Conservation (phyloP, 352 stramenopile genomes). For the Thraustotheca clavata region DNA sequence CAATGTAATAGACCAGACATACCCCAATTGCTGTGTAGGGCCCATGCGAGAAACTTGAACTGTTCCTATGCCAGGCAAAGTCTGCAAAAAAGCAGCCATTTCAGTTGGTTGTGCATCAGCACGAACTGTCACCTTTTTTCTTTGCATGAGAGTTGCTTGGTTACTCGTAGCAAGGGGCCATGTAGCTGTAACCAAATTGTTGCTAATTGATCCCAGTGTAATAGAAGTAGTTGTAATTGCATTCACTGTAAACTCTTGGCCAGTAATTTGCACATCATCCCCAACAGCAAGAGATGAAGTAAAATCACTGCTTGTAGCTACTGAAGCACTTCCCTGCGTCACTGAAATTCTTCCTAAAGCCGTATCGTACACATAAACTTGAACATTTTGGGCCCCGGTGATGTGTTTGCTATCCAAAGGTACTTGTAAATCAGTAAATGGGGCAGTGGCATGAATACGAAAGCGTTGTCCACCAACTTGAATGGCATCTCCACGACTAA, state of each 20-base stretch:
- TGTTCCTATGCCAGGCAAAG: conserved; percentile 42
- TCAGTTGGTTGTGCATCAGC: conserved; percentile 43
- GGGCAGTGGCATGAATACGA: conserved; percentile 45
- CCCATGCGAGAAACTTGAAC: conserved; percentile 50
- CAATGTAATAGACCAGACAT: conserved; percentile 62
- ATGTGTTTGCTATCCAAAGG: conserved; percentile 65
- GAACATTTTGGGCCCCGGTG: conserved; percentile 26
- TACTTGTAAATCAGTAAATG: conserved; percentile 57
- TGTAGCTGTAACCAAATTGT: conserved; percentile 13
- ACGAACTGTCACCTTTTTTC: conserved; percentile 54
- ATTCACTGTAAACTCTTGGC: conserved; percentile 36
- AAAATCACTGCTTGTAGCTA: conserved; percentile 43
- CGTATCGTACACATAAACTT: conserved; percentile 49
- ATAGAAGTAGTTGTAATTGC: conserved; percentile 27
- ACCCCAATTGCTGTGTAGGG: conserved; percentile 45
- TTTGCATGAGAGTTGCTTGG: conserved; percentile 54
- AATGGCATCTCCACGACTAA: conserved; percentile 59
- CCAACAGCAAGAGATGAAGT: conserved; percentile 25
- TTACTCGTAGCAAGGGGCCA: conserved; percentile 33
- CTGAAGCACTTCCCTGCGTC: conserved; percentile 24
- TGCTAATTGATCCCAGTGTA: conserved; percentile 29
- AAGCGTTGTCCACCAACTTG: conserved; percentile 52
- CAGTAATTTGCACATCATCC: conserved; percentile 55
- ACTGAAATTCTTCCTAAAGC: conserved; percentile 55
- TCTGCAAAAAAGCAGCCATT: conserved; percentile 35